Conservation (phyloP, 805 yeast genomes). For the Kodamaea laetipori region DNA sequence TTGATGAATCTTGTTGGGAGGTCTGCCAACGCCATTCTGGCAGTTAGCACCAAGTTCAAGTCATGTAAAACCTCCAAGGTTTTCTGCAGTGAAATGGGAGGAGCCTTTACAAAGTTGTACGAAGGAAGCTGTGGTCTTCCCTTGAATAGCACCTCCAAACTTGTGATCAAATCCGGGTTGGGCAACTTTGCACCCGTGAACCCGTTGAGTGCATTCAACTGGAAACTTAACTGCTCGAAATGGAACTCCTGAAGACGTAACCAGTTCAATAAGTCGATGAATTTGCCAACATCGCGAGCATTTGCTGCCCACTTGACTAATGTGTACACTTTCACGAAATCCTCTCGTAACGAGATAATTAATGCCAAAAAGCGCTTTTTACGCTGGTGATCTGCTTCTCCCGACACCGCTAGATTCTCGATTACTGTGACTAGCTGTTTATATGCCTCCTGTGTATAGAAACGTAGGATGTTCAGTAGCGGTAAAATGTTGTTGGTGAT, state of each 20-base stretch:
- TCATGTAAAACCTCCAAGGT: constrained; percentile 64
- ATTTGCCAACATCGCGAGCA: constrained; percentile 65
- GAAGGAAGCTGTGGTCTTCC: constrained; percentile 78
- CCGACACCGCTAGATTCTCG: constrained; percentile 54
- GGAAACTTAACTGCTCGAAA: constrained; percentile 61
- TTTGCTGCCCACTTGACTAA: constrained; percentile 85
- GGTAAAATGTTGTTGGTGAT: constrained; percentile 71
- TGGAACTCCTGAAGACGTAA: constrained; percentile 74
- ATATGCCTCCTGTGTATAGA: constrained; percentile 62
- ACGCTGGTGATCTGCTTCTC: constrained; percentile 55
- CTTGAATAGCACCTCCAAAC: constrained; percentile 76
- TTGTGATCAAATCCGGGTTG: constrained; percentile 85
- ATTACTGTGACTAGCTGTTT: constrained; percentile 61
- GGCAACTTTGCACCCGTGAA: constrained; percentile 90
- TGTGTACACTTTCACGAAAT: constrained; percentile 82
- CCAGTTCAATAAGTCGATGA: constrained; percentile 90
- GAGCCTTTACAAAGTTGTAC: constrained; percentile 54
- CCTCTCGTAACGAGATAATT: constrained; percentile 74
- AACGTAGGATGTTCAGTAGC: constrained; percentile 57
- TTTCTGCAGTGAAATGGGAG: constrained; percentile 53
- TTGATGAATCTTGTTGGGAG: constrained; percentile 63
- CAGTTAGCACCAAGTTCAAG: constrained; percentile 70
- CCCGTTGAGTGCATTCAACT: constrained; percentile 66
- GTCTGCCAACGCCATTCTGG: constrained; percentile 69
- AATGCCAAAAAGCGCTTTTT: constrained; percentile 70